Evolutionary conservation across 1,139 yeast species (phyloP).

Genomic region (Blastobotrys illinoisensis): DNA sequence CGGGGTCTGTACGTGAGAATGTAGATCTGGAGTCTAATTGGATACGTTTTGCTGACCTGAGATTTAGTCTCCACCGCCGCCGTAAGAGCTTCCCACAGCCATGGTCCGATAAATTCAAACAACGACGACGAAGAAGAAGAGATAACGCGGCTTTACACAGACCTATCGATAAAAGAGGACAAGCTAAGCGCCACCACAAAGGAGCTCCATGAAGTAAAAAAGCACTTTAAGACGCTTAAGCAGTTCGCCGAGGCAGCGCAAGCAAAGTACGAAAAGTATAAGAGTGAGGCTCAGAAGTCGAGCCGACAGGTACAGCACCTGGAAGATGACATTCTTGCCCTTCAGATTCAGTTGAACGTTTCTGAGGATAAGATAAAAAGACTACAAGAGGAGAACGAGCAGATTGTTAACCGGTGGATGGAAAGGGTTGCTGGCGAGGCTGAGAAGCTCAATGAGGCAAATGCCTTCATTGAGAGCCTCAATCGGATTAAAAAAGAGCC

Average conservation of each 20-base stretch:
- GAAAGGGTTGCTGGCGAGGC: slow-evolving; percentile 53
- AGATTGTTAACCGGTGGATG: slow-evolving; percentile 57
- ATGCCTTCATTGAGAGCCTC: slow-evolving; percentile 32
- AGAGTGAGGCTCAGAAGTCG: slow-evolving; percentile 9
- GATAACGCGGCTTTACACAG: slow-evolving; percentile 19
- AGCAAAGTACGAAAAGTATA: neutral
- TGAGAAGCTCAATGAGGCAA: slow-evolving; percentile 53
- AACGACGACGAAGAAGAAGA: slow-evolving; percentile 17
- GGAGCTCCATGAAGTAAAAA: slow-evolving; percentile 8
- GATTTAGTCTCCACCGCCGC: slow-evolving; percentile 10
- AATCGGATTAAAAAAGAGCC: slow-evolving; percentile 3
- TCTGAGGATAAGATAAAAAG: slow-evolving; percentile 41
- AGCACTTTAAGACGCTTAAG: slow-evolving; percentile 9
- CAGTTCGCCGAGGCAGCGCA: slow-evolving; percentile 2
- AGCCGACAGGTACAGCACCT: slow-evolving; percentile 40
- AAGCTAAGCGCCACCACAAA: slow-evolving; percentile 9
- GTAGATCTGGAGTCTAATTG: neutral
- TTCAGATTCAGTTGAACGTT: slow-evolving; percentile 66
- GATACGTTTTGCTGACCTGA: neutral
- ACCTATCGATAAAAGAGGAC: slow-evolving; percentile 19
- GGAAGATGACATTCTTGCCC: slow-evolving; percentile 66
- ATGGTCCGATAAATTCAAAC: neutral
- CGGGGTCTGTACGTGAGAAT: slow-evolving; percentile 21
- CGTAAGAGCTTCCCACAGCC: slow-evolving; percentile 3
- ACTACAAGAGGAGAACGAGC: slow-evolving; percentile 46